Percentiles rank a stretch among this genome's conserved stretches.
Evolutionary conservation across 2,329 filamentous ascomycete genomes (phyloP).

Genomic region (Truncatella angustata): DNA sequence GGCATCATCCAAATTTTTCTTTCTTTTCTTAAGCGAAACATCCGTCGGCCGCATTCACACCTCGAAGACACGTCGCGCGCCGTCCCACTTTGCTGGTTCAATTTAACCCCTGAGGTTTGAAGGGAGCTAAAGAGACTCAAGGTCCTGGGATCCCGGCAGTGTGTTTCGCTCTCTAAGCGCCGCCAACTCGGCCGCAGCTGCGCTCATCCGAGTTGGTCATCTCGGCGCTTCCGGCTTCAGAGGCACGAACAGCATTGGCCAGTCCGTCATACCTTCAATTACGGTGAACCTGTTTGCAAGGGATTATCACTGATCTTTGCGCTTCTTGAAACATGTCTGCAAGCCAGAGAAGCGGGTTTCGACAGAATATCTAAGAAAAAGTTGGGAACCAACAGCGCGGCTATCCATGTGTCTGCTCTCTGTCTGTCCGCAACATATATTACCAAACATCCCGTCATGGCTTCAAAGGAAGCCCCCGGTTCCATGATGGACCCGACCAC

Average conservation of each 20-base stretch:
- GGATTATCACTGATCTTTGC: slow-evolving; percentile 19
- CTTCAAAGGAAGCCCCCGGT: background rate
- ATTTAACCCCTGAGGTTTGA: background rate
- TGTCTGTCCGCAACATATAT: slow-evolving; percentile 12
- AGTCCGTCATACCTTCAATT: background rate
- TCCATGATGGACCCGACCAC: slow-evolving; percentile 57
- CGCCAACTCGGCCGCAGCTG: background rate
- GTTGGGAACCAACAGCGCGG: slow-evolving; percentile 14
- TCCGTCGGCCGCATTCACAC: background rate
- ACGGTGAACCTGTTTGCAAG: background rate
- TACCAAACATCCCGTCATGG: slow-evolving; percentile 7
- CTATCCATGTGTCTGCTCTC: too few species aligned
- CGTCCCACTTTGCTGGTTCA: background rate
- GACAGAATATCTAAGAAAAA: slow-evolving; percentile 18
- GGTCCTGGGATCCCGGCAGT: background rate
- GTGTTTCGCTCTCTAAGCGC: slow-evolving; percentile 1
- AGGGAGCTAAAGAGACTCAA: background rate
- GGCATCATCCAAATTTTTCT: background rate
- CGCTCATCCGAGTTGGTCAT: background rate
- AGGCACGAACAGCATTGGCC: background rate
- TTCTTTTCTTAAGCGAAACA: background rate
- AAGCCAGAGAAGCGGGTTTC: slow-evolving; percentile 13
- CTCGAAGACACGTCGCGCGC: background rate
- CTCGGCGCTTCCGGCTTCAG: slow-evolving; percentile 8
- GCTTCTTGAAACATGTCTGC: slow-evolving; percentile 26